Evolutionary conservation across 2,329 filamentous ascomycete species (phyloP), one percentile per base, ranked within the genome.

Genomic region (Diaporthe caulivora): DNA sequence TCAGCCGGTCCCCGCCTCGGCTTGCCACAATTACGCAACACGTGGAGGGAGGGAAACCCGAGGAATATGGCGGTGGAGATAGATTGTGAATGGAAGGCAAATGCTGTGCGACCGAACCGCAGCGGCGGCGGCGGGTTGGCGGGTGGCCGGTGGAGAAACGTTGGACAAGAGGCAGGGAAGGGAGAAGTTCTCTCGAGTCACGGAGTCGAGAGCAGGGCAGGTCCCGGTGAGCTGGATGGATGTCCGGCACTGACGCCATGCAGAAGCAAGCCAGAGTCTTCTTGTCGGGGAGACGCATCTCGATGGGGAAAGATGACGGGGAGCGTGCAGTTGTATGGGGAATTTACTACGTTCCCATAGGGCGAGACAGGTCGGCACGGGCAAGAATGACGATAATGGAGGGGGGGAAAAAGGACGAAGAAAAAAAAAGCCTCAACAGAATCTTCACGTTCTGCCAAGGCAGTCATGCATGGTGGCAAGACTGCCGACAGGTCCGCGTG

Each of bases 1-100:
- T 55, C 10, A 18, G 34, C 29, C 24, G 24, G 24, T 29, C 58
- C 17, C 60, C 60, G 60, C 10, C 60, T 65, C 42, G 42, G 21
- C 10, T 65, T 65, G 60, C 60, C 60, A 49, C 60, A 31, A 49
- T 65, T 65, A 65, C 60, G 60, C 60, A 65, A 65, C 60, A 65
- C 60, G 60, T 65, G 60, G 60, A 65, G 60, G 60, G 11, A 44
- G 49, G 60, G 60, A 3, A 18, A 31, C 42, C 60, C 49, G 60
- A 65, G 29, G 60, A 37, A 34, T 9, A 9, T 5, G 34, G 60
- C 26, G 44, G 44, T 21, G 62, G 44, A 40, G 44, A 65, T 29
- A 53, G 62, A 44, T 44, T 65, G 62, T 21, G 29, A 10, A 10
- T 40, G 7, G 37, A 51, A 34, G 31, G 44, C 6, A 40, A 10